phyloP scores from a whole-genome alignment of 192 early-diverging fungal species.

The Entomortierella parvispora region DNA sequence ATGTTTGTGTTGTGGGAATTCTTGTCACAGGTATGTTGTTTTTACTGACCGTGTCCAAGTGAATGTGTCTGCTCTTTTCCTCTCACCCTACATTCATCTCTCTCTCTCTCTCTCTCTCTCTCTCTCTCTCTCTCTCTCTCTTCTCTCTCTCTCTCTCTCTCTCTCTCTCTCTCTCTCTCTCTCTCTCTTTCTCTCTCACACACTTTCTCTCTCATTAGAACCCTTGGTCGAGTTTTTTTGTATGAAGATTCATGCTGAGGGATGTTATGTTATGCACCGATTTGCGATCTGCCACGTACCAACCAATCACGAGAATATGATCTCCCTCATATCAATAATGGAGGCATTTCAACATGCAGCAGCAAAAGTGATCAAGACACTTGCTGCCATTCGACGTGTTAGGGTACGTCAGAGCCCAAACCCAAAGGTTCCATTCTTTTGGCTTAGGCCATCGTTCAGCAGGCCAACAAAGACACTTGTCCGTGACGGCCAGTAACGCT shows the following conservation, averaged over 20 bases:
- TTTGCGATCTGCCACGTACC: conserved; percentile 18
- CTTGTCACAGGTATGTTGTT: conserved; percentile 17
- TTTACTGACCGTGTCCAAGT: not conserved
- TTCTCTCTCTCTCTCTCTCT: too few species aligned
- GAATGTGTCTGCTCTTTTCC: not conserved
- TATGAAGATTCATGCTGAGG: conserved; percentile 14
- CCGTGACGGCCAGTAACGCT: conserved; percentile 15
- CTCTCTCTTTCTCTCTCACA: not conserved
- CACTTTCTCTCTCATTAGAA: not conserved
- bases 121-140: too few species aligned
- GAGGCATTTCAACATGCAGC: conserved; percentile 18
- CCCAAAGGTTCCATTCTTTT: conserved; percentile 24
- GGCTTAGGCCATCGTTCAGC: conserved; percentile 17
- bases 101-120: too few species aligned
- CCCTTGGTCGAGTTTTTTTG: conserved; percentile 21
- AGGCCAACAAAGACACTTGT: conserved; percentile 18
- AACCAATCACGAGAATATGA: conserved; percentile 9
- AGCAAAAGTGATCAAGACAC: conserved; percentile 4
- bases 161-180: not conserved
- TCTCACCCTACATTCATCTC: too few species aligned
- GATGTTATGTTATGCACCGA: conserved; percentile 24
- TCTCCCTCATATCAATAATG: conserved; percentile 11
- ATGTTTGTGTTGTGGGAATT: conserved; percentile 21
- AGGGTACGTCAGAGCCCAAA: conserved; percentile 4
- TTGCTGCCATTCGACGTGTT: conserved; percentile 13